Evolutionary conservation across 2,329 filamentous ascomycete genomes (phyloP).

Genomic region (Podosphaera fusca): DNA sequence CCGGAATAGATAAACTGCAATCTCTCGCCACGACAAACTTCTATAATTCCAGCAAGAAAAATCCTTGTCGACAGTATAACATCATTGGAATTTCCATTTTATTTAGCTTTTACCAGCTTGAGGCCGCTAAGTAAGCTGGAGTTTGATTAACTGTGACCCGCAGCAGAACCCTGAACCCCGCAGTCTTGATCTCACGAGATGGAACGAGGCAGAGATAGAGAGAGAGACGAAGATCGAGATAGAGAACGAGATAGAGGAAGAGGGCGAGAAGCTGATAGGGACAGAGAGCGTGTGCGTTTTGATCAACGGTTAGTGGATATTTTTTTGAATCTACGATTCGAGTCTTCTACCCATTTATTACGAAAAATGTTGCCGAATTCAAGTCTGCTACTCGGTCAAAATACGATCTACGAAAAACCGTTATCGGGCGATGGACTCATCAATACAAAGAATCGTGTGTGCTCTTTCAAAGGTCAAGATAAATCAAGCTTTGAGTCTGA

Average conservation of each 20-base stretch:
- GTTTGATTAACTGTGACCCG: background rate
- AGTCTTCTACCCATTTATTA: background rate
- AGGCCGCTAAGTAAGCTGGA: no score
- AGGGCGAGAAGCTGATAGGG: background rate
- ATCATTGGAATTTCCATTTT: no score
- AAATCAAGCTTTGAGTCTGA: background rate
- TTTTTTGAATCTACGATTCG: background rate
- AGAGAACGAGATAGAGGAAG: background rate
- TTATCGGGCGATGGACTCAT: background rate
- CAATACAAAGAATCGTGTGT: background rate
- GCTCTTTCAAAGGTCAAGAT: background rate
- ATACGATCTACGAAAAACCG: background rate
- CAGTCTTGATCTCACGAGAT: background rate
- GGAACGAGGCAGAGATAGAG: conserved; percentile 1
- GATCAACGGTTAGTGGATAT: conserved; percentile 2
- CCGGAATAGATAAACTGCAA: no score
- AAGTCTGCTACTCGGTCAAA: background rate
- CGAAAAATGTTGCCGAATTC: background rate
- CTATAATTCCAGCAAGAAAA: no score
- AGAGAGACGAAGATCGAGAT: background rate
- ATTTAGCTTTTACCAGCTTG: no score
- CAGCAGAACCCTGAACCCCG: no score
- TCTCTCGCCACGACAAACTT: no score
- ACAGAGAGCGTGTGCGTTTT: background rate
- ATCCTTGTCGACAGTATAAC: no score